phyloP scores from a whole-genome alignment of 2,329 filamentous ascomycete genomes.

The Colletotrichum chrysophilum region DNA sequence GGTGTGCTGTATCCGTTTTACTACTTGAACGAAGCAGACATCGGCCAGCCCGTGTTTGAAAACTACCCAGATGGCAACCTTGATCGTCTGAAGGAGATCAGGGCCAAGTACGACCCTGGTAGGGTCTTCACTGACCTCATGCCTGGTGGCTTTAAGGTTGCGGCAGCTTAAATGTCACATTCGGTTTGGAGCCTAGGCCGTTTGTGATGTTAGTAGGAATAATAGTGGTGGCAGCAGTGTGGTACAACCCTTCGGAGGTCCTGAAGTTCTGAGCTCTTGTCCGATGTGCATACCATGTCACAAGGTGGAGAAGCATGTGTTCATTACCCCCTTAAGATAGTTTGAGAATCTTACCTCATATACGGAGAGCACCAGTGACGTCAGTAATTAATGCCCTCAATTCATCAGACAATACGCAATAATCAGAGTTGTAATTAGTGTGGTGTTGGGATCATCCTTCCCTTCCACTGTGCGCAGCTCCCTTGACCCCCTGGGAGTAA shows the following conservation, averaged over 20 bases:
- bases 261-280: background rate
- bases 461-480: no score
- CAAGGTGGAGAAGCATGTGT: background rate
- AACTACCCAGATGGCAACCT: background rate
- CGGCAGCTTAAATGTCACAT: background rate
- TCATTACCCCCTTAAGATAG: background rate
- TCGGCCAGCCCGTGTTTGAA: background rate
- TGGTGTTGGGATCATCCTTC: accelerated
- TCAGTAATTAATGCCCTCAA: background rate
- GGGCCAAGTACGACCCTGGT: background rate
- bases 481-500: no score
- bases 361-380: background rate
- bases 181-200: background rate
- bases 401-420: background rate
- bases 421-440: background rate
- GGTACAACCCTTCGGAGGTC: background rate
- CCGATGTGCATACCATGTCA: background rate
- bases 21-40: background rate
- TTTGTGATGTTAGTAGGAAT: background rate
- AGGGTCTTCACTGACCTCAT: background rate
- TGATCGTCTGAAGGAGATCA: background rate
- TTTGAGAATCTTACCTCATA: background rate
- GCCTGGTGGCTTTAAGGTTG: background rate
- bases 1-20: background rate
- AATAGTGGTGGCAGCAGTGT: accelerated